These are phyloP conservation scores for Neofusicoccum parvum DNA, from an alignment of 2,329 filamentous ascomycete species.

Conservation along the genomic window DNA sequence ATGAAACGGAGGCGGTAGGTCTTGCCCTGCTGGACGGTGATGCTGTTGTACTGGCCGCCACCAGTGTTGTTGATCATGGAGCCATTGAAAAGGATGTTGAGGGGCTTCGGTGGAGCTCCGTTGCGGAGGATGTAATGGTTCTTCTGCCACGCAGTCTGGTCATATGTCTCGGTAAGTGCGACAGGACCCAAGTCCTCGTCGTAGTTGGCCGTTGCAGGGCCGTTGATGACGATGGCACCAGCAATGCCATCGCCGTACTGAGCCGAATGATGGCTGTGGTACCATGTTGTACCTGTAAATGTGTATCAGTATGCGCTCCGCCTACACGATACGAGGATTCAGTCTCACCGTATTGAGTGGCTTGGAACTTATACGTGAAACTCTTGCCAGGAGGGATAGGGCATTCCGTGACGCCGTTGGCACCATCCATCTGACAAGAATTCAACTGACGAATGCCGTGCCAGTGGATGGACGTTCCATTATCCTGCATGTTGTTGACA, in stretches of 20 bases:
- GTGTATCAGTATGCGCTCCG: not conserved
- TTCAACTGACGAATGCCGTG: slow-evolving; percentile 62
- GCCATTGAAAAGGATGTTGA: slow-evolving; percentile 56
- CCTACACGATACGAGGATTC: not conserved
- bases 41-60: slow-evolving; percentile 37
- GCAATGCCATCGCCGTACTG: slow-evolving; percentile 41
- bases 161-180: slow-evolving; percentile 44
- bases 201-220: slow-evolving; percentile 41
- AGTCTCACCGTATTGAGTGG: slow-evolving; percentile 44
- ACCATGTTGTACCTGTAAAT: slow-evolving; percentile 28
- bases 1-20: slow-evolving; percentile 62
- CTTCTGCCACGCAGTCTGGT: slow-evolving; percentile 26
- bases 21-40: slow-evolving; percentile 48
- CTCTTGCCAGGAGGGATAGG: slow-evolving; percentile 29
- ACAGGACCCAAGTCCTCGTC: slow-evolving; percentile 42
- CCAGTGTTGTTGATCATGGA: slow-evolving; percentile 53
- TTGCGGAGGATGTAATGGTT: slow-evolving; percentile 31
- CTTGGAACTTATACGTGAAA: slow-evolving; percentile 58
- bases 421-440: slow-evolving; percentile 60
- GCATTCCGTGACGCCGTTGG: slow-evolving; percentile 49
- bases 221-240: slow-evolving; percentile 44
- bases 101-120: slow-evolving; percentile 41
- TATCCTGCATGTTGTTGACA: slow-evolving; percentile 55
- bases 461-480: slow-evolving; percentile 65
- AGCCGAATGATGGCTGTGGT: slow-evolving; percentile 34